Conservation (phyloP, 169 alveolate species). For the Eimeria acervulina region DNA sequence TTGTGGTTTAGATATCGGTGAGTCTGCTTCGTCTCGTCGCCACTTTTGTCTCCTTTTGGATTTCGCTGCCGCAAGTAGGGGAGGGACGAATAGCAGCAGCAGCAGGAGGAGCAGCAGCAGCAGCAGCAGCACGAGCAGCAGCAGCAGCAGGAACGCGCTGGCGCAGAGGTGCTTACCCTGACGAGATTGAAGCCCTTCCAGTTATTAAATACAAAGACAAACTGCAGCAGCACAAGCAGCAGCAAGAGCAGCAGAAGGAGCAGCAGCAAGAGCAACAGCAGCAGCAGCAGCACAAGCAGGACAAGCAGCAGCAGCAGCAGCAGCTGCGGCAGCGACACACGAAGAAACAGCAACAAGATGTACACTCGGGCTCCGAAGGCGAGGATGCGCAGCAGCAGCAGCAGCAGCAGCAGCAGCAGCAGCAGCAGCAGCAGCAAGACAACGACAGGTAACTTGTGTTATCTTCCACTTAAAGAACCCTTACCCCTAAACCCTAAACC, state of each 20-base stretch:
- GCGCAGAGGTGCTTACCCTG: slow-evolving; percentile 33
- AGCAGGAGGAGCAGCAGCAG: not conserved
- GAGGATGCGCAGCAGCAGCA: not conserved
- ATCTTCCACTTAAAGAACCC: not conserved
- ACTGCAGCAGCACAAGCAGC: not conserved
- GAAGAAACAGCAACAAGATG: not conserved
- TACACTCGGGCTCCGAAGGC: not conserved
- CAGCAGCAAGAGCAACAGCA: too few relatives aligned
- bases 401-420: not conserved
- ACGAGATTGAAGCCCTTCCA: slow-evolving; percentile 40
- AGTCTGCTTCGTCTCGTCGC: slow-evolving; percentile 54
- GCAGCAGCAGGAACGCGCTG: slow-evolving; percentile 11
- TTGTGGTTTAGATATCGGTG: slow-evolving; percentile 37
- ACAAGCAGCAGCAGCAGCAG: not conserved
- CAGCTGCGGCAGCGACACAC: not conserved
- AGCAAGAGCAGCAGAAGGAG: not conserved
- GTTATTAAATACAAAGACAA: slow-evolving; percentile 6
- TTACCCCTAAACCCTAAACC: not conserved
- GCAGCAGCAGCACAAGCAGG: not conserved
- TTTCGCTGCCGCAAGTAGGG: slow-evolving; percentile 22
- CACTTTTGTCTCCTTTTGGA: slow-evolving; percentile 73
- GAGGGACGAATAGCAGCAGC: not conserved
- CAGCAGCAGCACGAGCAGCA: slow-evolving; percentile 27
- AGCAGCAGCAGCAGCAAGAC: not conserved
- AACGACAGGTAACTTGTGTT: not conserved